Percentiles rank a stretch among this genome's conserved stretches.
Conservation (phyloP, 2,329 filamentous ascomycete species). For the Colletotrichum plurivorum region DNA sequence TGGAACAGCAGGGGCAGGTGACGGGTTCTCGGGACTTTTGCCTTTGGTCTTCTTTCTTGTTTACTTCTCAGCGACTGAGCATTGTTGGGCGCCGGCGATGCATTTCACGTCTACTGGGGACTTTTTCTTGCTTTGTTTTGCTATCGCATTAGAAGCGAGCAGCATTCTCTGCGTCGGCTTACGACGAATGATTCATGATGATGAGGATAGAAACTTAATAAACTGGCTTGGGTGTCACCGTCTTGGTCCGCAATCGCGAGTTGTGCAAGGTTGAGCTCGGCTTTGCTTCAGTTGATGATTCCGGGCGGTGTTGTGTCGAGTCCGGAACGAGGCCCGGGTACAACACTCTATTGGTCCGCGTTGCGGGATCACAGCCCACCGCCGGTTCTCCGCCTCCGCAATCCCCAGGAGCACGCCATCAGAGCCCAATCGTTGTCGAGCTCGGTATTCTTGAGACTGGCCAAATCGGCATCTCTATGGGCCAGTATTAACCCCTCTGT, state of each 20-base stretch:
- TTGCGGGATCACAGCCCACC: not conserved
- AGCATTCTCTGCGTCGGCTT: slow-evolving; percentile 6
- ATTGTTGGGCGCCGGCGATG: not conserved
- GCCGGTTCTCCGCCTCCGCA: no score
- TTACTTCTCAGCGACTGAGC: not conserved
- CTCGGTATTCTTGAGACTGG: no score
- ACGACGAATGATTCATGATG: slow-evolving; percentile 31
- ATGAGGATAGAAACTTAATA: not conserved
- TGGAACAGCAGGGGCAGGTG: slow-evolving; percentile 45
- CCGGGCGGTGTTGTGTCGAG: no score
- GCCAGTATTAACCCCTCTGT: no score
- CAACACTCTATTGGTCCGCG: not conserved
- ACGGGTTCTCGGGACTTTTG: not conserved
- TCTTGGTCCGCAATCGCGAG: no score
- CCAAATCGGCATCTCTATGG: no score
- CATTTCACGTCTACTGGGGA: no score
- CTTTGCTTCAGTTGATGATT: no score
- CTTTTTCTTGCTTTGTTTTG: no score
- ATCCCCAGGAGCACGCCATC: no score
- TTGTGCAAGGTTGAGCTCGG: no score
- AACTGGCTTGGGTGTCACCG: not conserved
- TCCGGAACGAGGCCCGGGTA: not conserved
- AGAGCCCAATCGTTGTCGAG: no score
- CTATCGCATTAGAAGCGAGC: not conserved
- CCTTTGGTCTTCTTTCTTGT: not conserved